Base-by-base conservation (phyloP, 108 stramenopile genomes). In the Aurantiochytrium sp. region DNA sequence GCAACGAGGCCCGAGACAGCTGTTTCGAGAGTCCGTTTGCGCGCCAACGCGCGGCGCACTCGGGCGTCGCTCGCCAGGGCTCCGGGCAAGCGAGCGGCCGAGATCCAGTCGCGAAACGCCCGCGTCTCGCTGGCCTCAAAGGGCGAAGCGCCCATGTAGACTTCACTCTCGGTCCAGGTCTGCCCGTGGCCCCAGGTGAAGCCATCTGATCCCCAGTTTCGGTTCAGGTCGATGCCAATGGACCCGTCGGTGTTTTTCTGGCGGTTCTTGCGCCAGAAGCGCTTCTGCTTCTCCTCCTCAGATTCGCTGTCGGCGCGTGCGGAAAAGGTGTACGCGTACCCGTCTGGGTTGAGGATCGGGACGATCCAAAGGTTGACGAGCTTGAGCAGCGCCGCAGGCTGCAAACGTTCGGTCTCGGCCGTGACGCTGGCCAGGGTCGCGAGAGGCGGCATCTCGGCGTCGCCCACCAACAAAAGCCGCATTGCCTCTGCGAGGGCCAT, bases 101-200 rank as follows among this genome's bases (percentile, higher is more conserved):
- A 27, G n/a, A 81, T 81, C 45, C 39, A 48, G 32, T 81, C 73
- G 12, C 73, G 73, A 41, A 81, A 41, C 39, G 73, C 73, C 21
- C 42, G 42, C 21, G 73, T 81, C 45, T 81, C 73, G 39, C 10
- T n/a, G 12, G 73, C 73, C n/a, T 41, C 39, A 24, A 81, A 81
- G 6, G 73, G 73, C 10, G 12, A 17, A 39, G 73, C 73, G 21
- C 73, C 73, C 73, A 81, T 81, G 45, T 81, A 81, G 6, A 81
- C 73, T 48, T 81, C 73, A 2, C 42, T 48, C 32, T 81, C 73
- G n/a, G 73, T 81, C 73, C 73, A 81, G 10, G 73, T 48, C 45
- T 81, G 73, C 6, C 73, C 73, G 45, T 81, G 73, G 42, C 73
- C 73, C 73, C 73, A 81, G 6, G 73, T 81, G 45, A 81, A 81